Percentiles rank a stretch among this genome's conserved stretches.
These are phyloP conservation scores for Phytophthora pinifolia DNA, from an alignment of 352 stramenopile species.

Conservation along the genomic window DNA sequence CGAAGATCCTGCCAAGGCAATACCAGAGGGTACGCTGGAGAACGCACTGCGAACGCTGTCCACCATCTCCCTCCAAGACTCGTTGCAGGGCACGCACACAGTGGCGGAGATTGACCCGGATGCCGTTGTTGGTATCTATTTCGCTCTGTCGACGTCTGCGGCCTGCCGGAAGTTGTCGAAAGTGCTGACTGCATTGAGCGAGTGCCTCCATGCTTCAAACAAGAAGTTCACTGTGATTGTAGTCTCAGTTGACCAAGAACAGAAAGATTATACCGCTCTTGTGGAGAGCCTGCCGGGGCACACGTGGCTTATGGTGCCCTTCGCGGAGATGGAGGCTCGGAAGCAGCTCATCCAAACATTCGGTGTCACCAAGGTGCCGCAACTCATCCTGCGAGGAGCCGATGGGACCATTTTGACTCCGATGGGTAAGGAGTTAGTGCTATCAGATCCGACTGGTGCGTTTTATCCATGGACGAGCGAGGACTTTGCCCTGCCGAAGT, in stretches of 20 bases:
- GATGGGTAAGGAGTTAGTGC: constrained; percentile 67
- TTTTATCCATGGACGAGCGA: constrained; percentile 67
- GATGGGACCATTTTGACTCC: constrained; percentile 68
- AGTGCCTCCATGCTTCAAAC: constrained; percentile 36
- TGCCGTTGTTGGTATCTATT: constrained; percentile 78
- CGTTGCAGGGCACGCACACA: constrained; percentile 66
- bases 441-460: constrained; percentile 53
- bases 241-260: constrained; percentile 72
- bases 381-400: constrained; percentile 57
- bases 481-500: constrained; percentile 56
- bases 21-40: constrained; percentile 48
- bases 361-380: constrained; percentile 51
- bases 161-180: constrained; percentile 62
- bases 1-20: constrained; percentile 51
- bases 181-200: constrained; percentile 44
- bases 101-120: constrained; percentile 51
- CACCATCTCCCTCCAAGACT: constrained; percentile 67
- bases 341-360: constrained; percentile 77
- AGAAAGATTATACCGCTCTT: constrained; percentile 52
- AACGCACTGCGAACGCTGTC: constrained; percentile 62
- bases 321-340: constrained; percentile 65
- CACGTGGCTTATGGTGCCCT: constrained; percentile 75
- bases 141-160: constrained; percentile 46
- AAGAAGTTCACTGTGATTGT: constrained; percentile 75
- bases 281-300: constrained; percentile 52